Evolutionary conservation across 257 asterid genomes (phyloP), one percentile per base, ranked within the genome.

Genomic region (Gynochthodes officinalis): DNA sequence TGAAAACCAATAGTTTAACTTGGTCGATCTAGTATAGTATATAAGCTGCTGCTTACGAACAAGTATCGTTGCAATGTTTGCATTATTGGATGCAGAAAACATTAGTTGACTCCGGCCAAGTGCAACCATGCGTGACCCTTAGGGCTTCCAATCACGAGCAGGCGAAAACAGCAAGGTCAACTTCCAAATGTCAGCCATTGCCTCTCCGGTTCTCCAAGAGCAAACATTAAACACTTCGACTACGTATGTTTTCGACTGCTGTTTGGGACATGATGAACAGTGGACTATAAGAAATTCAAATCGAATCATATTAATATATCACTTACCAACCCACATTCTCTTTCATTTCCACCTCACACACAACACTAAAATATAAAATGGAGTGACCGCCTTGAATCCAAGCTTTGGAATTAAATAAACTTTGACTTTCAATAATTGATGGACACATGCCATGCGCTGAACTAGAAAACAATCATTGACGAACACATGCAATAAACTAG

Each of bases 211-310:
- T 60, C 52, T 61, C 70, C 19, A 40, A 65, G 54, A 25, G 39
- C 54, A 25, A 14, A 23, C 23, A 23, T 21, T 0, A 14, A n/a
- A n/a, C n/a, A n/a, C n/a, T n/a, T n/a, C n/a, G n/a, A n/a, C n/a
- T n/a, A n/a, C n/a, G n/a, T n/a, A n/a, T 0, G 7, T 53, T 53
- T 35, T 11, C 30, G 60, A 67, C 48, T 67, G 60, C 33, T 39
- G 40, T 27, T 43, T 25, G 53, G 72, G 44, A 66, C 67, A 61
- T n/a, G n/a, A n/a, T n/a, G n/a, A n/a, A n/a, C n/a, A n/a, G n/a
- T n/a, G n/a, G n/a, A n/a, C n/a, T n/a, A n/a, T n/a, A n/a, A n/a
- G n/a, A n/a, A n/a, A n/a, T n/a, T n/a, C n/a, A n/a, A n/a, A n/a
- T n/a, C n/a, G n/a, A n/a, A n/a, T n/a, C n/a, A n/a, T n/a, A n/a